These are phyloP conservation scores for Annulohypoxylon bovei DNA, from an alignment of 495 filamentous ascomycete species.

Conservation along the genomic window DNA sequence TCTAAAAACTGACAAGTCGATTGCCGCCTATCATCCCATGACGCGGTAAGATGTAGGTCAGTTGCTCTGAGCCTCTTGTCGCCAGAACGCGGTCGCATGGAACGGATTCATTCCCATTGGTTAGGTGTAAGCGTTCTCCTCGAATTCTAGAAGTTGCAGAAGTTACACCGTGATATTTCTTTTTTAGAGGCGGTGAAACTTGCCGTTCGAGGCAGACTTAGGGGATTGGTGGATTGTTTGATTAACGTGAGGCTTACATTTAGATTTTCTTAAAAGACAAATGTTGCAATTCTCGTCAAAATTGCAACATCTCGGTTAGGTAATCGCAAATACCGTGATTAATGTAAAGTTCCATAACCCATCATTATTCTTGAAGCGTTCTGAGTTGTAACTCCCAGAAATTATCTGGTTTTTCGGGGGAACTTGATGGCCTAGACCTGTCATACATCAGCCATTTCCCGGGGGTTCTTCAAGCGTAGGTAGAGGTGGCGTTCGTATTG, in stretches of 20 bases:
- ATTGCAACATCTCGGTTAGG: slow-evolving; percentile 4
- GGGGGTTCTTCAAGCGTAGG: neutral
- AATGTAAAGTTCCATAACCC: neutral
- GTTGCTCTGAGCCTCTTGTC: neutral
- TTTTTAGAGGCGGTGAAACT: neutral
- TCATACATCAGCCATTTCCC: slow-evolving; percentile 10
- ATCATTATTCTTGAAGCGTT: neutral
- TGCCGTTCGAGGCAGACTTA: neutral
- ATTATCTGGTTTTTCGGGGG: slow-evolving; percentile 3
- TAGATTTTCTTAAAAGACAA: neutral
- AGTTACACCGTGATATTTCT: neutral
- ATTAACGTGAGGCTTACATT: neutral
- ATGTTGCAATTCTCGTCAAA: neutral
- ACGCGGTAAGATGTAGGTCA: neutral
- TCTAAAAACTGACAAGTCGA: neutral
- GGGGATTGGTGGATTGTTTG: neutral
- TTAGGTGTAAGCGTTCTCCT: neutral
- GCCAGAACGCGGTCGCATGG: neutral
- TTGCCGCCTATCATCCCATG: neutral
- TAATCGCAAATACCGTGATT: neutral
- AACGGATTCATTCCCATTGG: neutral
- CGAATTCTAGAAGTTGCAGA: neutral
- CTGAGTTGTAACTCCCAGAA: neutral
- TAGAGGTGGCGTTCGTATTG: slow-evolving; percentile 31
- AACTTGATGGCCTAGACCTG: slow-evolving; percentile 13